Evolutionary conservation across 2,329 filamentous ascomycete genomes (phyloP), one percentile per base, ranked within the genome.

Genomic region (Onygena corvina): DNA sequence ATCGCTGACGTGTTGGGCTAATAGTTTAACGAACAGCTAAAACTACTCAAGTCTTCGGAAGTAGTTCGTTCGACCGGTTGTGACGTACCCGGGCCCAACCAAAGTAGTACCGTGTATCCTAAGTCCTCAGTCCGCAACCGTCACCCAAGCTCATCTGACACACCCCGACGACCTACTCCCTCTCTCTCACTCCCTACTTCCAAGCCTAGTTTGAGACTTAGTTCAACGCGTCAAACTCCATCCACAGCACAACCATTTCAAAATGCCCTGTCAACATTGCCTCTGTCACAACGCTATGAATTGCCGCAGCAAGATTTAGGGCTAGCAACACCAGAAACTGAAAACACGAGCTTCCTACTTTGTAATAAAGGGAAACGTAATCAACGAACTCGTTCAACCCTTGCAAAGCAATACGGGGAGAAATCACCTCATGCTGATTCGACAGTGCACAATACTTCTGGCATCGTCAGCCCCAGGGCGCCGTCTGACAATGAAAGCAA

Each of bases 241-340:
- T 40, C 18, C 25, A 21, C 21, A 40, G 36, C 21, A 40, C 20
- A 40, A 23, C 3, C 20, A 40, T 21, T 5, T 2, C 36, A 40
- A 40, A 20, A 12, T 30, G 29, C n/a, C 5, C 16, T 23, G 18
- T 16, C 9, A 20, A 29, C 12, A 11, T 6, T 16, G 20, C 12
- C 11, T 35, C 23, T 31, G 35, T 35, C 45, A 33, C 45, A 27
- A 47, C 45, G 25, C 11, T 47, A 25, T 47, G 30, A 49, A n/a
- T 30, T 36, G 4, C 16, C 61, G 54, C 59, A 63, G 16, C 56
- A 57, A 12, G 51, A 60, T 31, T 60, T 61, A 40, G 67, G 66
- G 6, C 53, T 70, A 46, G 67, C 64, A 23, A 68, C 67, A 8
- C 67, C 67, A 27, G 66, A 69, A 52, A 67, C 64, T 9, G 67